phyloP scores from a whole-genome alignment of 2,329 filamentous ascomycete genomes.

The Trichoderma polysporum region DNA sequence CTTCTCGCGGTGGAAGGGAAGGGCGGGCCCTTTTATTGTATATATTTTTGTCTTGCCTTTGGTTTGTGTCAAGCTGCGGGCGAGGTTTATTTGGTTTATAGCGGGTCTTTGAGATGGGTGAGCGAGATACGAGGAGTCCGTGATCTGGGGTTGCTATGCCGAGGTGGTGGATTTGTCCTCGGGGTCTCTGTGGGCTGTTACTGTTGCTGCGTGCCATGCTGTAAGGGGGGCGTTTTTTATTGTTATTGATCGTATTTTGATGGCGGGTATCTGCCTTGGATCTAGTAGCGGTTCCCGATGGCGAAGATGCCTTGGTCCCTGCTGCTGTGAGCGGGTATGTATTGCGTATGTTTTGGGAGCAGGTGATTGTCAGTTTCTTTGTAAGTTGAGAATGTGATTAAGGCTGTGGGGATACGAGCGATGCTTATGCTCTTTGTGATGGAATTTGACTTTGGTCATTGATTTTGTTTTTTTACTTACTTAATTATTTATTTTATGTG shows the following conservation, averaged over 20 bases:
- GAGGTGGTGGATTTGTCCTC: neutral
- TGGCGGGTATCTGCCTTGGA: neutral
- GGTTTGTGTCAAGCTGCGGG: neutral
- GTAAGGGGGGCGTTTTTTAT: neutral
- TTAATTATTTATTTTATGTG: neutral
- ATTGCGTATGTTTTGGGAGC: neutral
- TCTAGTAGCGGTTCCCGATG: neutral
- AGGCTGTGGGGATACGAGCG: neutral
- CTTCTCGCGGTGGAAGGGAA: neutral
- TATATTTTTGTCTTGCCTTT: neutral
- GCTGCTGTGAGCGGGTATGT: neutral
- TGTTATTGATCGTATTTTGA: neutral
- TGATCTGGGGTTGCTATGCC: slow-evolving; percentile 17
- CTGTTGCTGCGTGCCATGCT: neutral
- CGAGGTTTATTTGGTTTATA: neutral
- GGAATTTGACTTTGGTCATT: slow-evolving; percentile 7
- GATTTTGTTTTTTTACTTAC: neutral
- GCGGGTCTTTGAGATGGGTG: neutral
- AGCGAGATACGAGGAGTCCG: neutral
- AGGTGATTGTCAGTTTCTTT: slow-evolving; percentile 7
- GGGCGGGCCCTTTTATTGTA: neutral
- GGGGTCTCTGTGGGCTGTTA: neutral
- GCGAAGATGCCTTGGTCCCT: neutral
- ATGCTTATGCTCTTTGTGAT: slow-evolving; percentile 2
- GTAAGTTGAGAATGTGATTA: slow-evolving; percentile 6